Evolutionary conservation across 371 early-diverging fungal genomes (phyloP).

Genomic region (Apophysomyces trapeziformis): DNA sequence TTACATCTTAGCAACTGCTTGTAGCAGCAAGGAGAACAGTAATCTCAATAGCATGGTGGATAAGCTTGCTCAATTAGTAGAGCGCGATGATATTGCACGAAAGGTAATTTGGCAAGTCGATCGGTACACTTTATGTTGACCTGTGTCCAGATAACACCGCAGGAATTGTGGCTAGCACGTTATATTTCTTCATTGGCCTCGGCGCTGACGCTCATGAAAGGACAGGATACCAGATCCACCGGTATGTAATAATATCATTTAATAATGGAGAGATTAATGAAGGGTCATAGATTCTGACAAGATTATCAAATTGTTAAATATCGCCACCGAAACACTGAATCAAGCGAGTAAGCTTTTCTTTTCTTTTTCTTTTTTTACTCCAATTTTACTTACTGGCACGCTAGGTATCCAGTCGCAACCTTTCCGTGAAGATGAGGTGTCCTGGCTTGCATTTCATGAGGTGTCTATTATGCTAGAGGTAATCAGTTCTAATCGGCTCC

Average conservation of each 20-base stretch:
- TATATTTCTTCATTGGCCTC: conserved; percentile 27
- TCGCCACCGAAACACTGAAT: conserved; percentile 21
- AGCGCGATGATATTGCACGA: conserved; percentile 15
- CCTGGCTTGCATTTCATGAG: conserved; percentile 41
- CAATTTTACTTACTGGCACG: background rate
- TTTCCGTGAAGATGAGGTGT: conserved; percentile 21
- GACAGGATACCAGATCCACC: conserved; percentile 11
- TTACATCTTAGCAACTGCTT: conserved; percentile 29
- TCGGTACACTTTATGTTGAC: background rate
- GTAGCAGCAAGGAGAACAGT: conserved; percentile 35
- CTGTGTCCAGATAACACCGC: conserved; percentile 20
- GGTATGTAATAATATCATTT: conserved; percentile 14
- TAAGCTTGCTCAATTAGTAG: conserved; percentile 24
- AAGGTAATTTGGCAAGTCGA: conserved; percentile 18
- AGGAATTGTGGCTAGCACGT: conserved; percentile 34
- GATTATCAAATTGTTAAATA: conserved; percentile 16
- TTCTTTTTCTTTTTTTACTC: background rate
- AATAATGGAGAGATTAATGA: background rate
- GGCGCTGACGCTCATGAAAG: conserved; percentile 28
- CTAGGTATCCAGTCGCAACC: conserved; percentile 13
- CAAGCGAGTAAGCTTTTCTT: conserved; percentile 11
- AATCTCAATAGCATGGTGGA: conserved; percentile 22
- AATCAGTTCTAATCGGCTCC: background rate
- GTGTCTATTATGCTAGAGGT: conserved; percentile 40
- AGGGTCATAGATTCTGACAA: conserved; percentile 16